Percentiles rank a stretch among this genome's conserved stretches.
Evolutionary conservation across 805 yeast genomes (phyloP).

Genomic region (Komagataella kurtzmanii): DNA sequence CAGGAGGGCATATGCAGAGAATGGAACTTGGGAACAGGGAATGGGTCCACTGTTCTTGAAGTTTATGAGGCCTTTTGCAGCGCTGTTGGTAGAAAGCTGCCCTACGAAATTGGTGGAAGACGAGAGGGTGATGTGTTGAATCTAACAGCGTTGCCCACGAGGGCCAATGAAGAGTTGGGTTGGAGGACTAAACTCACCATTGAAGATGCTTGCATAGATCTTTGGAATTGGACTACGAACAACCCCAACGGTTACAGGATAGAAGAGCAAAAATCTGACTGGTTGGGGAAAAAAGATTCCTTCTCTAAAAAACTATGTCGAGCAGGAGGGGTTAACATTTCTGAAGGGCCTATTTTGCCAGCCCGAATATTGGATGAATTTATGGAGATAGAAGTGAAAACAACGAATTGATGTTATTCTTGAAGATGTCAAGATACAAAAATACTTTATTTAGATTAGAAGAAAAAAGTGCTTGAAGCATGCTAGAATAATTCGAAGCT

Average conservation of each 20-base stretch:
- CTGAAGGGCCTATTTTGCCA: background rate
- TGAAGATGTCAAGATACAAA: background rate
- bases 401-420: background rate
- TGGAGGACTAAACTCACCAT: conserved; percentile 49
- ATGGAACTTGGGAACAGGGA: conserved; percentile 79
- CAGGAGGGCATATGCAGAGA: conserved; percentile 46
- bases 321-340: conserved; percentile 10
- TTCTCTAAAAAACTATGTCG: background rate
- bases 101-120: conserved; percentile 52
- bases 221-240: conserved; percentile 66
- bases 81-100: conserved; percentile 51
- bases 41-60: conserved; percentile 68
- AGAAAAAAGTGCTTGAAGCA: background rate
- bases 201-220: conserved; percentile 53
- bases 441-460: no score
- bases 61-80: conserved; percentile 50
- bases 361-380: background rate
- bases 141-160: conserved; percentile 55
- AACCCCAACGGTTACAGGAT: conserved; percentile 50
- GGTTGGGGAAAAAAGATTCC: conserved; percentile 8
- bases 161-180: conserved; percentile 52
- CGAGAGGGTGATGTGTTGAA: conserved; percentile 69
- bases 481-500: no score
- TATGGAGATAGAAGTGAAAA: background rate
- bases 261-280: conserved; percentile 20